Base-by-base conservation (phyloP, 495 filamentous ascomycete species). In the Aspergillus carlsbadensis region DNA sequence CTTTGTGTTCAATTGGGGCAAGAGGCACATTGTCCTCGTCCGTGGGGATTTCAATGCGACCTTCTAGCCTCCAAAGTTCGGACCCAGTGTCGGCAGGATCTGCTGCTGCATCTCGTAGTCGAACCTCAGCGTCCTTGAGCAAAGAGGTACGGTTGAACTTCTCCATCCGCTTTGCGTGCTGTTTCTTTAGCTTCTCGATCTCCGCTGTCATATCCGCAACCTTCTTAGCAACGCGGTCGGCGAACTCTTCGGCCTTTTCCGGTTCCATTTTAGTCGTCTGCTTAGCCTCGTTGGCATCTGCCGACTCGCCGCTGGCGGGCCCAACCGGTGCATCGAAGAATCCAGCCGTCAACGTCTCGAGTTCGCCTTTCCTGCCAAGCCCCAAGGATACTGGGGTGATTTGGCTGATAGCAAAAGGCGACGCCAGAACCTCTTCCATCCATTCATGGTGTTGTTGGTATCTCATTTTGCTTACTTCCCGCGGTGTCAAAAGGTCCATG, bases 361-460 rank as follows among this genome's bases (percentile, higher is more conserved):
- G 84, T 67, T 92, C 89, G 11, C 94, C 94, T 66, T 88, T 90
- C 6, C 91, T 81, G 5, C 94, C 94, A 3, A 97, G 72, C 0
- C 91, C 92, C 8, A 98, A 80, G 63, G 96, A 92, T 3, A 90
- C 81, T 5, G 92, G 90, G n/a, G 85, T 83, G 43, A 98, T 93
- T 61, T 94, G 88, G 20, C 78, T 78, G 53, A 90, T 89, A 15
- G 86, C 76, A 60, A 92, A 96, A 0, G 91, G 90, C 0, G 91
- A 96, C 2, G 87, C 87, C 42, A 96, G 79, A n/a, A 98, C 84
- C 71, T 98, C 92, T 64, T 96, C 94, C 89, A 98, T 96, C 94
- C 92, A 97, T 70, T 96, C 92, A 61, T 98, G 94, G 64, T 98
- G 94, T 63, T 96, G 94, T 58, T 84, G 87, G 66, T 95, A 98